Base-by-base conservation (phyloP, 1,284 basidiomycete genomes). In the Ustilago cynodontis region DNA sequence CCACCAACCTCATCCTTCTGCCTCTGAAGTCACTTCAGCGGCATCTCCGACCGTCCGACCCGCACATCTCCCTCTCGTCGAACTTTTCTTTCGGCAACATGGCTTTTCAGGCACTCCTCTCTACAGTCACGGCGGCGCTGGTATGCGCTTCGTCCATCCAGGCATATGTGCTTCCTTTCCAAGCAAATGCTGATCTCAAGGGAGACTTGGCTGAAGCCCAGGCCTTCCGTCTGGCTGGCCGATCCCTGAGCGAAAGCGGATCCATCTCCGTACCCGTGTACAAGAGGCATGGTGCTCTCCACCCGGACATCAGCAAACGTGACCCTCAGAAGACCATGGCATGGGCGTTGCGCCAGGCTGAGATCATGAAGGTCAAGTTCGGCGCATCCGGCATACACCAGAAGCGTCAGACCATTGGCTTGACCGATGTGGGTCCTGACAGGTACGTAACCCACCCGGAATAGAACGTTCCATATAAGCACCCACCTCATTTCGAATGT, bases 361-460 rank as follows among this genome's bases (percentile, higher is more conserved):
- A 75, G 52, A 57, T 72, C 50, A 70, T 81, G 59, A 62, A 60
- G 65, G 26, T 20, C 58, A 79, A 79, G 53, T 81, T 53, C 45
- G 68, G 64, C 47, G 55, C 39, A 6, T 11, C 43, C 43, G 29
- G 9, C 33, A n/a, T 51, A 22, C 58, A 64, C 14, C 43, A 61
- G 41, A 81, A 78, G 68, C 47, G 80, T 11, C 80, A 82, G 41
- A 78, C 71, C 41, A 78, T 78, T 43, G 80, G 77, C 26, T 49
- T 82, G 8, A 75, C 65, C 47, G 77, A 73, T 89, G 28, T 92
- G 7, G 77, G 77, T 26, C 68, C 66, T 26, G 77, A 79, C 65
- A 77, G 71, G 75, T 77, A 56, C 9, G 71, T 70, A 52, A n/a
- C 8, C 26, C n/a, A 45, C 52, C n/a, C n/a, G n/a, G n/a, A n/a